Conservation (phyloP, 2,329 filamentous ascomycete genomes). For the Arachnomyces sp. region DNA sequence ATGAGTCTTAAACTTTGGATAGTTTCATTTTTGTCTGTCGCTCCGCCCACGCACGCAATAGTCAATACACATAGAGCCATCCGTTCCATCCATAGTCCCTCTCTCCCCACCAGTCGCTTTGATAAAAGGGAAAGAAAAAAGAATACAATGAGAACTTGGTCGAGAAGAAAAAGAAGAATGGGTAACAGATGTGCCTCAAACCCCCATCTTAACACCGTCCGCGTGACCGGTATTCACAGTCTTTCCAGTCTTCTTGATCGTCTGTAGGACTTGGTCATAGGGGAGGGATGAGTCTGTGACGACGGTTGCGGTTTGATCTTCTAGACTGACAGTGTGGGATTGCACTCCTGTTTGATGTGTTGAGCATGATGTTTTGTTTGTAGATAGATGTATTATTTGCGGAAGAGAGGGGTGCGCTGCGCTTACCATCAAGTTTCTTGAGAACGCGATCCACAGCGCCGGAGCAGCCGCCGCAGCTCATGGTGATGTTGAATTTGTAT, state of each 20-base stretch:
- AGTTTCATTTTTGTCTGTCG: too few species aligned
- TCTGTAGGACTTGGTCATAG: constrained; percentile 75
- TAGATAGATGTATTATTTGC: not conserved
- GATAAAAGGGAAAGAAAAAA: not conserved
- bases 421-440: constrained; percentile 79
- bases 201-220: constrained; percentile 32
- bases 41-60: too few species aligned
- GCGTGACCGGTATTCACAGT: constrained; percentile 62
- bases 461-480: constrained; percentile 95
- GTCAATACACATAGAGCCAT: too few species aligned
- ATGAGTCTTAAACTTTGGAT: too few species aligned
- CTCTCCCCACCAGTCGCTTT: too few species aligned
- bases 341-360: constrained; percentile 59
- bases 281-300: constrained; percentile 60
- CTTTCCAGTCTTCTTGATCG: constrained; percentile 94
- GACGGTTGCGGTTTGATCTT: constrained; percentile 74
- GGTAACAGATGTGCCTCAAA: constrained; percentile 18
- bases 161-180: not conserved
- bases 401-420: constrained; percentile 3
- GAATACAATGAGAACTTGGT: not conserved
- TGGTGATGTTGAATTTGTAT: constrained; percentile 91
- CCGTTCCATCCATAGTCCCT: too few species aligned
- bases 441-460: constrained; percentile 87
- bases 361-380: constrained; percentile 5
- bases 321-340: constrained; percentile 78